A percentile compares a stretch with the other conserved stretches of the same genome.
phyloP scores from a whole-genome alignment of 495 filamentous ascomycete genomes.

The Glutinoglossum americanum region DNA sequence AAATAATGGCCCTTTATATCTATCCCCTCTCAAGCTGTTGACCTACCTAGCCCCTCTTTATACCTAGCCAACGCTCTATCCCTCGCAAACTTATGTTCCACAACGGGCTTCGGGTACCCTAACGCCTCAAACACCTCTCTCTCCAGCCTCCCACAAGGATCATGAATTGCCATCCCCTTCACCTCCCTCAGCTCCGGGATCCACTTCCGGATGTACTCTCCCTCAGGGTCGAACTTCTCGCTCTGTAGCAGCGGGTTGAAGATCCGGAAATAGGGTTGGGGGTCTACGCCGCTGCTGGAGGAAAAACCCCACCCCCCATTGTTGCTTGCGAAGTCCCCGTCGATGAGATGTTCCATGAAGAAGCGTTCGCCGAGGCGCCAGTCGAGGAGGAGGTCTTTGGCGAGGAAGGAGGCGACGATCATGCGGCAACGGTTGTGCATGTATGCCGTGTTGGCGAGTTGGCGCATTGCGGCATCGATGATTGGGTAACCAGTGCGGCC shows the following conservation, averaged over 20 bases:
- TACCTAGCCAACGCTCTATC: constrained; percentile 48
- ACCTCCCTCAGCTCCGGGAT: constrained; percentile 43
- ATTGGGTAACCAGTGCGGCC: constrained; percentile 72
- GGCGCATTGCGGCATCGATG: constrained; percentile 84
- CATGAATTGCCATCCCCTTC: constrained; percentile 46
- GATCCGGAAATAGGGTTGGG: constrained; percentile 80
- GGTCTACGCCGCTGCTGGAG: constrained; percentile 63
- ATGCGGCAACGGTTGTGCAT: constrained; percentile 88
- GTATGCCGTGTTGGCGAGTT: constrained; percentile 45
- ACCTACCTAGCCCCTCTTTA: too few species aligned
- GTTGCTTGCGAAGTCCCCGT: constrained; percentile 84
- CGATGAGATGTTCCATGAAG: constrained; percentile 76
- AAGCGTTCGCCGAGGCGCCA: constrained; percentile 78
- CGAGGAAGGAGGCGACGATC: constrained; percentile 70
- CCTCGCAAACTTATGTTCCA: constrained; percentile 48
- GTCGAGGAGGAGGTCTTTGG: constrained; percentile 72
- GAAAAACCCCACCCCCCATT: constrained; percentile 86
- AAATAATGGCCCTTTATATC: too few species aligned
- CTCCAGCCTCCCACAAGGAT: constrained; percentile 49
- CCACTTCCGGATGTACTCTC: constrained; percentile 53
- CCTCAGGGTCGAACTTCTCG: constrained; percentile 56
- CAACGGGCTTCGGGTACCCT: constrained; percentile 55
- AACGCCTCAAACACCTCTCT: constrained; percentile 23
- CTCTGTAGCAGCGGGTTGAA: constrained; percentile 78
- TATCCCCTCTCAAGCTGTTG: too few species aligned